These are phyloP conservation scores for Chionographis japonica DNA, from an alignment of 106 monocot species.

Conservation along the genomic window DNA sequence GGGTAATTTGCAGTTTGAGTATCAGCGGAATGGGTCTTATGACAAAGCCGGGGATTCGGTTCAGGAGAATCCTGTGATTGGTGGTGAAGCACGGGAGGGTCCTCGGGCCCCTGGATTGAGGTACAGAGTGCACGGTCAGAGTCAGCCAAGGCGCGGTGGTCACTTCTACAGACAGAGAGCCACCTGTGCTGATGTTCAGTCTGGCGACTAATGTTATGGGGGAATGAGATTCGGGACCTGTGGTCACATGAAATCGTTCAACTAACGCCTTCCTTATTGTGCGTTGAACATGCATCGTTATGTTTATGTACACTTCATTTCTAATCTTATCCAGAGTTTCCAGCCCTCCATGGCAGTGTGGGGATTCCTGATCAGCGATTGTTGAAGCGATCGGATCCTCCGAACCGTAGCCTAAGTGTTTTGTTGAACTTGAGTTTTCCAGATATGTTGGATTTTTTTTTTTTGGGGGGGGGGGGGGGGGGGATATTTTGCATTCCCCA, in stretches of 20 bases:
- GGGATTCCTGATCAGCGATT: not conserved
- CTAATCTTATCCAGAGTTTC: no score
- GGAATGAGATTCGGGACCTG: slow-evolving; percentile 12
- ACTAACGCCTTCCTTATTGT: no score
- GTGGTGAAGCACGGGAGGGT: slow-evolving; percentile 13
- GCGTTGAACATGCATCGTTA: no score
- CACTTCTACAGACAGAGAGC: slow-evolving; percentile 22
- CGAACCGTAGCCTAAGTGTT: not conserved
- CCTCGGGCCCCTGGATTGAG: slow-evolving; percentile 20
- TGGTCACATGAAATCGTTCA: not conserved
- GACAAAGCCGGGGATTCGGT: slow-evolving; percentile 18
- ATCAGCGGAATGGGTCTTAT: slow-evolving; percentile 36
- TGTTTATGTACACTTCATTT: no score
- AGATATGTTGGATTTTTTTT: not conserved
- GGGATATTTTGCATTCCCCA: not conserved
- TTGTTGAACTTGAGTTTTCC: not conserved
- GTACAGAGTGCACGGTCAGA: slow-evolving; percentile 33
- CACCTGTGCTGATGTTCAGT: not conserved
- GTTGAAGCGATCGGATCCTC: not conserved
- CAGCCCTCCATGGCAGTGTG: no score
- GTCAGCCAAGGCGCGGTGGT: slow-evolving; percentile 19
- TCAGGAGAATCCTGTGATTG: slow-evolving; percentile 10
- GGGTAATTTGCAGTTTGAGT: slow-evolving; percentile 26
- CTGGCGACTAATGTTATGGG: slow-evolving; percentile 4
- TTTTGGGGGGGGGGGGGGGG: no score